Percentiles rank a stretch among this genome's conserved stretches.
These are phyloP conservation scores for Puccinellia tenuiflora DNA, from an alignment of 176 grass and related monocot species.

Conservation along the genomic window DNA sequence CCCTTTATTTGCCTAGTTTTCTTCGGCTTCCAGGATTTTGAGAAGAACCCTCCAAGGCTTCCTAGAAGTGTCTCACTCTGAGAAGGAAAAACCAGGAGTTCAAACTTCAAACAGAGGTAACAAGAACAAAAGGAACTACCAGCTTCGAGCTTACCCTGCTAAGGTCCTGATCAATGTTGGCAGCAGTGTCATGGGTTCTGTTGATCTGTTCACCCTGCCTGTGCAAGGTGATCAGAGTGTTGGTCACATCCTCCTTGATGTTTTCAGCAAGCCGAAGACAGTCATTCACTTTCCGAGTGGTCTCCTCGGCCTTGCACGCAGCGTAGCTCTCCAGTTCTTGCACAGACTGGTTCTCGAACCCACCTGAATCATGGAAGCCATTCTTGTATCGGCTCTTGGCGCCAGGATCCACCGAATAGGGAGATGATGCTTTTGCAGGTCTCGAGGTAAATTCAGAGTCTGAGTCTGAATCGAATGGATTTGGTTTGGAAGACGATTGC, in stretches of 20 bases:
- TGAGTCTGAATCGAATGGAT: constrained; percentile 15
- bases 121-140: neutral
- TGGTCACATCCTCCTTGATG: constrained; percentile 35
- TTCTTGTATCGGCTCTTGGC: constrained; percentile 17
- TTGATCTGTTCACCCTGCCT: constrained; percentile 31
- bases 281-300: constrained; percentile 20
- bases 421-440: constrained; percentile 6
- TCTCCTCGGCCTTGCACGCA: constrained; percentile 30
- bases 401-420: constrained; percentile 1
- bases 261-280: constrained; percentile 37
- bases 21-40: constrained; percentile 41
- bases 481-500: neutral
- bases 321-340: constrained; percentile 31
- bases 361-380: constrained; percentile 19
- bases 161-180: constrained; percentile 34
- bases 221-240: constrained; percentile 30
- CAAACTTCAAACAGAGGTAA: too few relatives aligned
- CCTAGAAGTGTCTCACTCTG: constrained; percentile 32
- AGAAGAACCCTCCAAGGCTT: constrained; percentile 37
- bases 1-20: constrained; percentile 39
- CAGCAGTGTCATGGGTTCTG: constrained; percentile 21
- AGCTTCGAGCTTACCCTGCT: constrained; percentile 23
- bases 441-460: constrained; percentile 9
- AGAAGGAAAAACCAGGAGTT: neutral
- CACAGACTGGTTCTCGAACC: constrained; percentile 23